Conservation (phyloP, 2,329 filamentous ascomycete genomes). For the Colletotrichum lini region DNA sequence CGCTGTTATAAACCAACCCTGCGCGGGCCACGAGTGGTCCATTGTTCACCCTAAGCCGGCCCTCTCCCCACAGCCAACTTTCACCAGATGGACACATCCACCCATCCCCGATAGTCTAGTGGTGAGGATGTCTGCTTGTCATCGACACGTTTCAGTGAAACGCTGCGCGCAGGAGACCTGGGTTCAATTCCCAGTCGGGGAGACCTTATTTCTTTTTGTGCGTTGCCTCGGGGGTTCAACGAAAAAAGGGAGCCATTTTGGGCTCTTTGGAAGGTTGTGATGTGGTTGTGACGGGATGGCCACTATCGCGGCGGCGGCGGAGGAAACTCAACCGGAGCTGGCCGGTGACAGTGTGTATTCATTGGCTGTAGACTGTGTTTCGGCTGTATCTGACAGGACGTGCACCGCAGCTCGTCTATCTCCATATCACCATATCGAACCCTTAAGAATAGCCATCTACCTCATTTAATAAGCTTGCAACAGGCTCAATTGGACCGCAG, state of each 20-base stretch:
- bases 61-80: background rate
- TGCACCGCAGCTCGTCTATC: constrained; percentile 23
- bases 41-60: background rate
- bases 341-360: constrained; percentile 15
- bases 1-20: too few species aligned
- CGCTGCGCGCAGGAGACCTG: background rate
- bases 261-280: background rate
- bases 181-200: background rate
- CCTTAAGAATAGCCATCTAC: background rate
- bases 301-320: background rate
- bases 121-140: constrained; percentile 4
- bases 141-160: background rate
- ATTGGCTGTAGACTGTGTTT: constrained; percentile 18
- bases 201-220: background rate
- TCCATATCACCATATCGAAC: background rate
- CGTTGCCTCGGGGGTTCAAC: background rate
- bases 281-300: background rate
- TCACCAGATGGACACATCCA: background rate
- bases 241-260: background rate
- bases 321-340: constrained; percentile 4
- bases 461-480: background rate
- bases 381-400: constrained; percentile 22
- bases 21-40: too few species aligned
- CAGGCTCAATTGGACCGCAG: background rate
- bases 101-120: constrained; percentile 9